Evolutionary conservation across 2,329 filamentous ascomycete genomes (phyloP), one percentile per base, ranked within the genome.

Genomic region (Lojkania enalia): DNA sequence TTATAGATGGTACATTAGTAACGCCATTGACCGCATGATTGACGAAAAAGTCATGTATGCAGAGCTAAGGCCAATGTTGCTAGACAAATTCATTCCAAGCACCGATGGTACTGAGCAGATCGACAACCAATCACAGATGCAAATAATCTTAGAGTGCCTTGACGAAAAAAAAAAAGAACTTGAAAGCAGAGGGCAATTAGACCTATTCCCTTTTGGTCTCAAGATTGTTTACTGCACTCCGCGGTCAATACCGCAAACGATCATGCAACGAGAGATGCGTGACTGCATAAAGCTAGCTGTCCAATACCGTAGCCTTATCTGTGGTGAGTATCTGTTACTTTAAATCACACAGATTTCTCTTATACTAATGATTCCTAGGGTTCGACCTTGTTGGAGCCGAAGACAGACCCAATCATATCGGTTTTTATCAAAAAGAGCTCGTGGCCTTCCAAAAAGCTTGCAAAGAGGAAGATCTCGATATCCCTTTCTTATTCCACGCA

Each of bases 401-500:
- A 66, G 85, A 88, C 60, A 71, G 77, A 46, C 77, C 78, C 16
- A 84, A 84, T 31, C 60, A 74, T 6, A 82, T 86, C 5, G 76
- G 86, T 3, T 77, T 73, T 33, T 74, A 78, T 40, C 83, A 82
- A 44, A 67, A 80, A 0, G 74, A 85, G 49, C 75, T 88, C 5
- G 67, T 84, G 2, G 71, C 73, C 1, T 87, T 87, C 58, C 70
- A 75, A 40, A 56, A 72, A 20, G 68, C 74, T 1, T 88, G 85
- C 67, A 58, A 68, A 4, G 45, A 53, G 1, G 62, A 73, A 0
- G 56, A 60, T 0, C 47, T 86, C 3, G 74, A 82, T 0, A 86
- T 90, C 2, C 86, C 86, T 0, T 88, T 89, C 58, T 72, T 90
- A 29, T 87, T 90, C 58, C 86, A 90, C 68, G 88, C 86, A 52